Evolutionary conservation across 352 stramenopile genomes (phyloP), one percentile per base, ranked within the genome.

Genomic region (Phytophthora cactorum): DNA sequence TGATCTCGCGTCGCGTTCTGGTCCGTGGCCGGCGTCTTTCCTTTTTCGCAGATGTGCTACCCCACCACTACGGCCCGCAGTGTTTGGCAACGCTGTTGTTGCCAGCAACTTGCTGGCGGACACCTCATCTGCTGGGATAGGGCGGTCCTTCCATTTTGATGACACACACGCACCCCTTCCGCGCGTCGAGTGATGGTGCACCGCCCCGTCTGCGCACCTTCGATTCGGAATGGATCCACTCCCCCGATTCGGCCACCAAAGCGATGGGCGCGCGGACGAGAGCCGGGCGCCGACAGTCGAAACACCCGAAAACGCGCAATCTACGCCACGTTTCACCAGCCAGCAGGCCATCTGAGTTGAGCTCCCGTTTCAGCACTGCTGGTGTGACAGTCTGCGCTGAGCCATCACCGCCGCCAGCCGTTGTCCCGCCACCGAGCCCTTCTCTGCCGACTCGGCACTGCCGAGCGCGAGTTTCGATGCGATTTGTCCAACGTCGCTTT

Each of bases 401-500:
- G 29, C 46, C 25, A 54, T 39, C 59, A 39, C 50, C 29, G 31
- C 9, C 25, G 39, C 47, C 54, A 70, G 58, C 36, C 47, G 54
- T 52, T 68, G 59, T 49, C 49, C n/a, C 15, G 25, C n/a, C 15
- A 49, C 43, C n/a, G 0, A 22, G n/a, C 43, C 8, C 43, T 49
- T 49, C 43, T 49, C 25, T 28, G 51, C 41, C 41, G n/a, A 17
- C 39, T 6, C 39, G 22, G 9, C 3, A 15, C n/a, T 46, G 39
- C 39, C 14, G 5, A 17, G 22, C 22, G 29, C 34, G 46, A 36
- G 15, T 52, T 7, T 34, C 25, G 46, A 52, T 52, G 25, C 46
- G 47, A 54, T 54, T 68, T 70, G 59, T 66, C 49, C 60, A 59
- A 64, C 65, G 65, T 64, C 53, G 41, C 55, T 70, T 69, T 74